Evolutionary conservation across 352 stramenopile genomes (phyloP).

Genomic region (Globisporangium takayamanum): DNA sequence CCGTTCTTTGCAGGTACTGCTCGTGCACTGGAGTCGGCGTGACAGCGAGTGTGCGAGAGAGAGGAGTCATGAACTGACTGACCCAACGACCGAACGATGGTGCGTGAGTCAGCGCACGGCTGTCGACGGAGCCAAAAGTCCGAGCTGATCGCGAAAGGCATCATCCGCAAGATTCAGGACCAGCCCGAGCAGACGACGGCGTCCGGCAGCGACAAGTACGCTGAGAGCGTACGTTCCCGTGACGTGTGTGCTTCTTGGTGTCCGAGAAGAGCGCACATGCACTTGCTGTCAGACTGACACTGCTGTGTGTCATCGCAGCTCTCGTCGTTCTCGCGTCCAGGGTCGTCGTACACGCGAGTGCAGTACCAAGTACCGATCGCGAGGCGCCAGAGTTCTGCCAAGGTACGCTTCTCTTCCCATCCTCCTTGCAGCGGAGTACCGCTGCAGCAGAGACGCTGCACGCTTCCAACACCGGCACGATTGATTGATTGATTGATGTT

Average conservation of each 20-base stretch:
- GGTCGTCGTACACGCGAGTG: slow-evolving; percentile 60
- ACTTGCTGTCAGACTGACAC: not conserved
- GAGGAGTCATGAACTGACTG: not conserved
- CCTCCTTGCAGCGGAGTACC: too few species aligned
- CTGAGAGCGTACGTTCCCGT: slow-evolving; percentile 10
- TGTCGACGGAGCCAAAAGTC: slow-evolving; percentile 46
- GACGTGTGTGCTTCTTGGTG: not conserved
- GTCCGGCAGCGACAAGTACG: slow-evolving; percentile 28
- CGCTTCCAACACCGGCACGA: too few species aligned
- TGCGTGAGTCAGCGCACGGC: slow-evolving; percentile 25
- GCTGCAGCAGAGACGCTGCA: too few species aligned
- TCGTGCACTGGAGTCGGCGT: not conserved
- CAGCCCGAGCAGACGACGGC: slow-evolving; percentile 33
- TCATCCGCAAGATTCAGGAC: slow-evolving; percentile 59
- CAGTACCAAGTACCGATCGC: slow-evolving; percentile 46
- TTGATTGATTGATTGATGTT: not conserved
- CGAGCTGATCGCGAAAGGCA: slow-evolving; percentile 49
- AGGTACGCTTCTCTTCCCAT: slow-evolving; percentile 20
- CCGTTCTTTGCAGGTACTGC: slow-evolving; percentile 45
- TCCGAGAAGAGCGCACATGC: too few species aligned
- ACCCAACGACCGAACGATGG: not conserved
- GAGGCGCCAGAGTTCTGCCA: slow-evolving; percentile 37
- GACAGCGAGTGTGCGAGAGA: not conserved
- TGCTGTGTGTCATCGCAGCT: slow-evolving; percentile 29
- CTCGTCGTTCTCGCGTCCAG: slow-evolving; percentile 65